Conservation (phyloP, 228 moss, liverwort and hornwort species). For the Sphagnum fallax region DNA sequence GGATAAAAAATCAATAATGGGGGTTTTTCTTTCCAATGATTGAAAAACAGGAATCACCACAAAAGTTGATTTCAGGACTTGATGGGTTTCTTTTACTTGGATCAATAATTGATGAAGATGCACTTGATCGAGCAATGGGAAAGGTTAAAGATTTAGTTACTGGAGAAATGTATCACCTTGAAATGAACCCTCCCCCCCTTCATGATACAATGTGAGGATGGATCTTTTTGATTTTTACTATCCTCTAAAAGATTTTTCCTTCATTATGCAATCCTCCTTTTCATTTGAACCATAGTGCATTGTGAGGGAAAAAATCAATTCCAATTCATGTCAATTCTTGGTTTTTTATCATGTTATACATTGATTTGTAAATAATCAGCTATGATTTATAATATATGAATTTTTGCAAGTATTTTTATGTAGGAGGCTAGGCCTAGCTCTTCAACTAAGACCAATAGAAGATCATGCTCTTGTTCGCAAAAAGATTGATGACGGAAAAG, state of each 20-base stretch:
- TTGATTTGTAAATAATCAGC: too few relatives aligned
- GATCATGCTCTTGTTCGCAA: constrained; percentile 28
- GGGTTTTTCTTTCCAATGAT: too few relatives aligned
- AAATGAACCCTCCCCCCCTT: constrained; percentile 59
- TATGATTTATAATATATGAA: neutral
- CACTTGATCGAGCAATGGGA: constrained; percentile 71
- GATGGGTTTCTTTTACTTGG: constrained; percentile 66
- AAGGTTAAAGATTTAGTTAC: constrained; percentile 62
- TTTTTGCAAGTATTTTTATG: neutral
- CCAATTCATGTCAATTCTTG: too few relatives aligned
- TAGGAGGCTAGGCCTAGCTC: constrained; percentile 50
- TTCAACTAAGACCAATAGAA: constrained; percentile 49
- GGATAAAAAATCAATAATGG: too few relatives aligned
- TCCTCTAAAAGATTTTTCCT: neutral
- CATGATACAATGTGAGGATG: constrained; percentile 22
- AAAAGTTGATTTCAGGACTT: constrained; percentile 40
- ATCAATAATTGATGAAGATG: constrained; percentile 41
- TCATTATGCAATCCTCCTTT: too few relatives aligned
- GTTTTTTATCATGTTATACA: too few relatives aligned
- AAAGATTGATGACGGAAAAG: constrained; percentile 18
- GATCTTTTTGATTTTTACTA: constrained; percentile 12
- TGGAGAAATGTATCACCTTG: constrained; percentile 61
- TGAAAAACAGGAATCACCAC: neutral
- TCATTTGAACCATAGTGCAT: too few relatives aligned
- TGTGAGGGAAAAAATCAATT: too few relatives aligned